A percentile compares a stretch with the other conserved stretches of the same genome.
phyloP scores from a whole-genome alignment of 2,329 filamentous ascomycete genomes.

The Fusarium concolor region DNA sequence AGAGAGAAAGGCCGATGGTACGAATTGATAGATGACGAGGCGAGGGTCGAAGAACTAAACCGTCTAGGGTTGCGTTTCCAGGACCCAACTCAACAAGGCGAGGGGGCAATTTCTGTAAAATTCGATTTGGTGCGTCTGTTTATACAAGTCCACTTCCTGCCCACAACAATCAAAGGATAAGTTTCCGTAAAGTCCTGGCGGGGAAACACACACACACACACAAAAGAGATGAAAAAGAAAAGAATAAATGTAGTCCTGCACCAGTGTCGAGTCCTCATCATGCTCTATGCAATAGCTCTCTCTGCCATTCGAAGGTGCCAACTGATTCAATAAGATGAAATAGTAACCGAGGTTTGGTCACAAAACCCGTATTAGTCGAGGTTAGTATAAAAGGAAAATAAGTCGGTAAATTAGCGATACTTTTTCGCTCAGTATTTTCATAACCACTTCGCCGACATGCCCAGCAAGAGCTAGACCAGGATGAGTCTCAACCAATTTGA shows the following conservation, averaged over 20 bases:
- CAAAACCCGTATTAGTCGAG: slow-evolving; percentile 24
- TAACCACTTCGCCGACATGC: slow-evolving; percentile 24
- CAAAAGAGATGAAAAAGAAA: slow-evolving; percentile 16
- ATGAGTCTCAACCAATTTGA: slow-evolving; percentile 1
- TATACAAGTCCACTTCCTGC: slow-evolving; percentile 46
- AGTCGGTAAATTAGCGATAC: not conserved
- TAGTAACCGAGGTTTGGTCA: slow-evolving; percentile 2
- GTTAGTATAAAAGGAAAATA: slow-evolving; percentile 20
- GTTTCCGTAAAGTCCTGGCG: slow-evolving; percentile 13
- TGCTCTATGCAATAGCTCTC: slow-evolving; percentile 12
- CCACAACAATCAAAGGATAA: slow-evolving; percentile 43
- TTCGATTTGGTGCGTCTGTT: slow-evolving; percentile 47
- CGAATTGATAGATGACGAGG: slow-evolving; percentile 32
- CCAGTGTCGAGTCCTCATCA: slow-evolving; percentile 11
- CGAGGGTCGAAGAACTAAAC: slow-evolving; percentile 38
- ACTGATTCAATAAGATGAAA: slow-evolving; percentile 13
- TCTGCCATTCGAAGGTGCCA: not conserved
- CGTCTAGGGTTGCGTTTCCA: slow-evolving; percentile 35
- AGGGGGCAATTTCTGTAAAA: slow-evolving; percentile 34
- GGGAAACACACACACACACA: too few species aligned
- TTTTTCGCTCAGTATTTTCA: not conserved
- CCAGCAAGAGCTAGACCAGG: slow-evolving; percentile 6
- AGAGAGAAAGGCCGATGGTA: slow-evolving; percentile 10
- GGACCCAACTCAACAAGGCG: slow-evolving; percentile 32
- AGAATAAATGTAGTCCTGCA: slow-evolving; percentile 14